These are phyloP conservation scores for Beauveria bassiana DNA, from an alignment of 2,329 filamentous ascomycete species.

Conservation along the genomic window DNA sequence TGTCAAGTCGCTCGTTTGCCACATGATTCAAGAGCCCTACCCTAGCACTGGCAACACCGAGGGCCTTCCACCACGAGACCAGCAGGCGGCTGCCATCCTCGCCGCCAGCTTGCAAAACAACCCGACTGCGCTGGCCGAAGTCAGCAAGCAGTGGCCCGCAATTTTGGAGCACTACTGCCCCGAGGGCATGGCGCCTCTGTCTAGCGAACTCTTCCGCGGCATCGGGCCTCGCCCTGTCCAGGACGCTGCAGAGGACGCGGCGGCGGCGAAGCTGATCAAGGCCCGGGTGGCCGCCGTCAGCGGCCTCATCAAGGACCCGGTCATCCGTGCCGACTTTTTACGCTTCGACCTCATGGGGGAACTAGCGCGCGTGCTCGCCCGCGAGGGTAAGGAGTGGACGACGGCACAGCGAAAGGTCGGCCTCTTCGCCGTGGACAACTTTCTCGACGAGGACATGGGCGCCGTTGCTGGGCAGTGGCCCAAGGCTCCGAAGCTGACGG, in stretches of 20 bases:
- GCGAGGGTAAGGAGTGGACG: slow-evolving; percentile 40
- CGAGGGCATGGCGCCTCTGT: slow-evolving; percentile 21
- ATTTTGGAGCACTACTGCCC: slow-evolving; percentile 34
- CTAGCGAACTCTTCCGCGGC: slow-evolving; percentile 33
- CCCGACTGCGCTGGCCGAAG: slow-evolving; percentile 47
- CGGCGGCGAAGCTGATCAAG: slow-evolving; percentile 24
- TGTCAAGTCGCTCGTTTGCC: slow-evolving; percentile 48
- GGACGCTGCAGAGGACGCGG: slow-evolving; percentile 13
- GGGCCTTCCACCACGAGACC: slow-evolving; percentile 30
- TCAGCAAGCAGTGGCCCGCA: slow-evolving; percentile 39
- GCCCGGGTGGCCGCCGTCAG: slow-evolving; percentile 44
- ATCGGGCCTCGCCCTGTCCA: slow-evolving; percentile 26
- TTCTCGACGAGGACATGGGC: slow-evolving; percentile 59
- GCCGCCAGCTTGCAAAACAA: slow-evolving; percentile 58
- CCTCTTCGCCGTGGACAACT: slow-evolving; percentile 54
- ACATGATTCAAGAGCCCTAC: slow-evolving; percentile 32
- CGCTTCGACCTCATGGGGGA: slow-evolving; percentile 43
- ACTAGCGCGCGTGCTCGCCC: slow-evolving; percentile 45
- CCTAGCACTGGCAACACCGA: background rate
- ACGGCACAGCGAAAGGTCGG: slow-evolving; percentile 46
- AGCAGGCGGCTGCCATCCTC: slow-evolving; percentile 49
- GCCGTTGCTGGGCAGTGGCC: slow-evolving; percentile 52
- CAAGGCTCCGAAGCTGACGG: slow-evolving; percentile 23
- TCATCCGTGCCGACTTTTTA: slow-evolving; percentile 49
- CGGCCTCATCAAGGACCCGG: slow-evolving; percentile 46